A percentile compares a stretch with the other conserved stretches of the same genome.
Evolutionary conservation across 169 alveolate genomes (phyloP).

Genomic region (Plasmodium blacklocki): DNA sequence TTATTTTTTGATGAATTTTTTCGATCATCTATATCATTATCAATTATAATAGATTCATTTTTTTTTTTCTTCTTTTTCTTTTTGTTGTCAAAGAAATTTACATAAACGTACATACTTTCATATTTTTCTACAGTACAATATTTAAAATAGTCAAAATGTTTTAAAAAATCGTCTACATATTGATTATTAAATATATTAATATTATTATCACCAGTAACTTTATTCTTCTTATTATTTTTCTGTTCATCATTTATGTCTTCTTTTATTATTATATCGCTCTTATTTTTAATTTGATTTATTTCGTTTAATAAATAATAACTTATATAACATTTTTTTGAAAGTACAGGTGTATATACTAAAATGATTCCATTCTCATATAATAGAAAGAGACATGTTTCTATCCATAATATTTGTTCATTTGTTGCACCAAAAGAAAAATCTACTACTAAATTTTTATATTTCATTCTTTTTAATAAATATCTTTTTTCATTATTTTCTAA

Average conservation of each 20-base stretch:
- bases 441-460: slow-evolving; percentile 57
- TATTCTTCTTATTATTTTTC: no score
- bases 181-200: slow-evolving; percentile 1
- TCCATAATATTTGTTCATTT: slow-evolving; percentile 45
- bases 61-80: neutral
- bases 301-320: slow-evolving; percentile 42
- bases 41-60: no score
- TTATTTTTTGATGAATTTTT: no score
- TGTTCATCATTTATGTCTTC: neutral
- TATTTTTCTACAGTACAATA: slow-evolving; percentile 22
- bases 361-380: slow-evolving; percentile 35
- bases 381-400: slow-evolving; percentile 58
- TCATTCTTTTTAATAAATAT: slow-evolving; percentile 14
- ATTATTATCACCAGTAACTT: no score
- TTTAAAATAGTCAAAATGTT: slow-evolving; percentile 26
- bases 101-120: slow-evolving; percentile 13
- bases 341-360: slow-evolving; percentile 61
- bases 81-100: neutral
- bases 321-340: slow-evolving; percentile 36
- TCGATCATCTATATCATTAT: no score
- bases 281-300: slow-evolving; percentile 15
- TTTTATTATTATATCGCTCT: neutral
- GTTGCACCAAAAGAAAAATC: slow-evolving; percentile 56
- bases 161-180: slow-evolving; percentile 37
- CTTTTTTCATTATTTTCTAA: slow-evolving; percentile 1